These are phyloP conservation scores for Colletotrichum eremochloae DNA, from an alignment of 2,329 filamentous ascomycete species.

Conservation along the genomic window DNA sequence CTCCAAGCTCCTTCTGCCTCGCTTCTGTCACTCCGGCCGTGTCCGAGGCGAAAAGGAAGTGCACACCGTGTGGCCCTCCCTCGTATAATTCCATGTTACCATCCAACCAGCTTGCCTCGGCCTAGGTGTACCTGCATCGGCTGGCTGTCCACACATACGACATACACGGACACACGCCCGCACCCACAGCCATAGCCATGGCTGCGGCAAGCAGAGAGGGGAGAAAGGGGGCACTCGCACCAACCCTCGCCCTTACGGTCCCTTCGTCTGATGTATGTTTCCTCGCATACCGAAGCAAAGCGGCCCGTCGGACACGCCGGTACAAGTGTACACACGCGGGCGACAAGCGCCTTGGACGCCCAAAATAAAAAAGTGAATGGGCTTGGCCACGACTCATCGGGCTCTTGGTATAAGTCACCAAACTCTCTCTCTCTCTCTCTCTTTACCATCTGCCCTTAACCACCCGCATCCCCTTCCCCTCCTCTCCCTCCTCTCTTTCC, in stretches of 20 bases:
- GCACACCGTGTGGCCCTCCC: background rate
- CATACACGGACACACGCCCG: background rate
- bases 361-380: background rate
- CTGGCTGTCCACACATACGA: background rate
- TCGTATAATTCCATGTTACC: background rate
- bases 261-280: constrained; percentile 22
- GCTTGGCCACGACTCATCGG: constrained; percentile 21
- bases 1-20: background rate
- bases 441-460: background rate
- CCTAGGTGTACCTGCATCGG: constrained; percentile 3
- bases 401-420: constrained; percentile 30
- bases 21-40: background rate
- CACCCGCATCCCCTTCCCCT: background rate
- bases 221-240: background rate
- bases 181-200: background rate
- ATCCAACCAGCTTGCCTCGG: background rate
- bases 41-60: too few species aligned
- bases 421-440: constrained; percentile 17
- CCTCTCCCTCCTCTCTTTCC: background rate
- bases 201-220: background rate
- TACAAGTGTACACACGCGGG: background rate
- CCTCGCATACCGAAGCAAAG: background rate
- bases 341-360: constrained; percentile 11
- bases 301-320: background rate
- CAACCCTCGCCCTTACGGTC: background rate